Percentiles rank a stretch among this genome's conserved stretches.
Evolutionary conservation across 1,139 yeast species (phyloP).

Genomic region (Lodderomyces oxycetoniae): DNA sequence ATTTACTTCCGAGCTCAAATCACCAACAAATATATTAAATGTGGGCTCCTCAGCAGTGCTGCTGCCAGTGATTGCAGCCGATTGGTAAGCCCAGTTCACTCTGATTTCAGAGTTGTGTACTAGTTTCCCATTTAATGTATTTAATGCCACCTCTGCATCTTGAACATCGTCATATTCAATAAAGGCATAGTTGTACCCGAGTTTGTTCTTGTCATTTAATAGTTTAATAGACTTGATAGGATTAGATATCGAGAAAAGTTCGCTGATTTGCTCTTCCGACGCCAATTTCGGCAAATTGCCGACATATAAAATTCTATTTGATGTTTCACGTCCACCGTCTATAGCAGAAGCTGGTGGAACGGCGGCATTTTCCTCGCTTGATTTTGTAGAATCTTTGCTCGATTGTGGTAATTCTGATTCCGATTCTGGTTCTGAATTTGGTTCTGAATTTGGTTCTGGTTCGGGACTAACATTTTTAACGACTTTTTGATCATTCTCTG

Average conservation of each 20-base stretch:
- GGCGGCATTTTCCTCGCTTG: constrained; percentile 2
- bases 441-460: neutral
- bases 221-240: constrained; percentile 59
- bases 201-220: constrained; percentile 68
- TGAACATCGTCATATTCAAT: constrained; percentile 62
- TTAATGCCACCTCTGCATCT: constrained; percentile 61
- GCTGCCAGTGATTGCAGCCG: constrained; percentile 45
- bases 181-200: constrained; percentile 78
- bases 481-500: neutral
- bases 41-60: constrained; percentile 41
- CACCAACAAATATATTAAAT: constrained; percentile 81
- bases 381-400: constrained; percentile 14
- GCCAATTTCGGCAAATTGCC: constrained; percentile 68
- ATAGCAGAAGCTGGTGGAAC: constrained; percentile 59
- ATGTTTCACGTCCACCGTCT: constrained; percentile 78
- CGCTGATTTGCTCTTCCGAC: constrained; percentile 57
- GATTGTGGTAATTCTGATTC: constrained; percentile 14
- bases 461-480: constrained; percentile 2
- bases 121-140: constrained; percentile 52
- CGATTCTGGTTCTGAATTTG: constrained; percentile 4
- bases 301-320: constrained; percentile 68
- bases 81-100: constrained; percentile 82
- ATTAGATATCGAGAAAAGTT: constrained; percentile 56
- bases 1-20: constrained; percentile 74
- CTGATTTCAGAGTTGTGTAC: constrained; percentile 52